phyloP scores from a whole-genome alignment of 2,329 filamentous ascomycete genomes.

The Cadophora gregata region DNA sequence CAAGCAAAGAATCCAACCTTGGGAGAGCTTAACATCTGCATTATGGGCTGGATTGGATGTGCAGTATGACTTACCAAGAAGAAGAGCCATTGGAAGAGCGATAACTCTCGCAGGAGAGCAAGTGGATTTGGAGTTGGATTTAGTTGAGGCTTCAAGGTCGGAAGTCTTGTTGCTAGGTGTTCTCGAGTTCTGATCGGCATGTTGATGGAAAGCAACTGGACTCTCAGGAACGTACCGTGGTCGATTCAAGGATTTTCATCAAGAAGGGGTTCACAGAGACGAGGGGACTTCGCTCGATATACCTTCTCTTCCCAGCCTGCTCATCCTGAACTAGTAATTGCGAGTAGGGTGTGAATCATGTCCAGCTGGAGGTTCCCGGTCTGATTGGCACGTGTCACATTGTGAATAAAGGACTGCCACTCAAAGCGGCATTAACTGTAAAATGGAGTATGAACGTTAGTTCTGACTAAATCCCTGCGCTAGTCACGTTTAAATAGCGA shows the following conservation, averaged over 20 bases:
- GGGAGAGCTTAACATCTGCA: background rate
- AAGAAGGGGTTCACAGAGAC: background rate
- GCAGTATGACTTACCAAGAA: conserved; percentile 59
- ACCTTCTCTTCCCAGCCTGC: background rate
- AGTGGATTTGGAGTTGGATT: conserved; percentile 72
- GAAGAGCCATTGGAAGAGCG: conserved; percentile 73
- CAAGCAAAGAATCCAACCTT: conserved; percentile 70
- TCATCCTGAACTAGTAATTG: background rate
- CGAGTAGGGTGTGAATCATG: background rate
- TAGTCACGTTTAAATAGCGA: too few relatives aligned
- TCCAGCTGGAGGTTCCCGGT: background rate
- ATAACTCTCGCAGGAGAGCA: conserved; percentile 68
- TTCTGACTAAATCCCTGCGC: too few relatives aligned
- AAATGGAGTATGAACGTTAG: too few relatives aligned
- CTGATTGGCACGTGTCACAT: background rate
- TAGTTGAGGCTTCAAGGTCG: conserved; percentile 62
- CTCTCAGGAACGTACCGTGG: background rate
- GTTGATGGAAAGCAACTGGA: background rate
- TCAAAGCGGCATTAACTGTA: too few relatives aligned
- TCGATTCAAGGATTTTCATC: background rate
- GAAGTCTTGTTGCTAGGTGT: conserved; percentile 58
- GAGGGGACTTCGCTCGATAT: background rate
- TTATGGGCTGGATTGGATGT: too few relatives aligned
- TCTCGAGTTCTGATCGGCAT: conserved; percentile 19
- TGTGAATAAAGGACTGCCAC: background rate